Percentiles rank a stretch among this genome's conserved stretches.
These are phyloP conservation scores for Aspergillus quadricinctus DNA, from an alignment of 2,329 filamentous ascomycete species.

Conservation along the genomic window DNA sequence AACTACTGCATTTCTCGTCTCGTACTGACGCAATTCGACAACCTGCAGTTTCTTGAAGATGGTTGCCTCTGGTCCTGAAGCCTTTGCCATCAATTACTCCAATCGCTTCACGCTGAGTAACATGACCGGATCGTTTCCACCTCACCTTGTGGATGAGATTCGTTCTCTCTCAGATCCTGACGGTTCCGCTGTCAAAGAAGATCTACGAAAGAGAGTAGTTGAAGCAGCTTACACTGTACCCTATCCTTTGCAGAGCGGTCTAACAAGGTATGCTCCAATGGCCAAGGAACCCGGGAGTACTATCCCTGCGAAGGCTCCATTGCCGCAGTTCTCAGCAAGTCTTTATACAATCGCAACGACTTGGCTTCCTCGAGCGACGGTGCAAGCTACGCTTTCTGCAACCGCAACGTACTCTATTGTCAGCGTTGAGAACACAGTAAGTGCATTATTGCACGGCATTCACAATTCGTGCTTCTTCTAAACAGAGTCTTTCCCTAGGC, in stretches of 20 bases:
- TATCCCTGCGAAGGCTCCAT: constrained; percentile 51
- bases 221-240: constrained; percentile 39
- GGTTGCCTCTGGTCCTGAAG: constrained; percentile 50
- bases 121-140: constrained; percentile 59
- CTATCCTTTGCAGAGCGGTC: constrained; percentile 52
- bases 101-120: constrained; percentile 59
- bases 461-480: background rate
- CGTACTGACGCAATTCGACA: background rate
- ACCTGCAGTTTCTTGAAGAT: constrained; percentile 55
- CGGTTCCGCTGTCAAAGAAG: constrained; percentile 14
- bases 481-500: constrained; percentile 37
- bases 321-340: constrained; percentile 54
- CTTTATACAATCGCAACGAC: constrained; percentile 50
- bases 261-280: constrained; percentile 59
- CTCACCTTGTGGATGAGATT: constrained; percentile 30
- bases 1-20: background rate
- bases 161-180: constrained; percentile 32
- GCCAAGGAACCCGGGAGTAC: constrained; percentile 55
- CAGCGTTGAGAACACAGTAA: constrained; percentile 57
- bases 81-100: constrained; percentile 57
- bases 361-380: constrained; percentile 43
- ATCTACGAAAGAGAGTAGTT: constrained; percentile 29
- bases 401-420: constrained; percentile 48
- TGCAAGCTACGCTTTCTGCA: constrained; percentile 49
- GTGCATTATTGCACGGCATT: constrained; percentile 22